Conservation (phyloP, 192 early-diverging fungal genomes). For the Lobulomyces angularis region DNA sequence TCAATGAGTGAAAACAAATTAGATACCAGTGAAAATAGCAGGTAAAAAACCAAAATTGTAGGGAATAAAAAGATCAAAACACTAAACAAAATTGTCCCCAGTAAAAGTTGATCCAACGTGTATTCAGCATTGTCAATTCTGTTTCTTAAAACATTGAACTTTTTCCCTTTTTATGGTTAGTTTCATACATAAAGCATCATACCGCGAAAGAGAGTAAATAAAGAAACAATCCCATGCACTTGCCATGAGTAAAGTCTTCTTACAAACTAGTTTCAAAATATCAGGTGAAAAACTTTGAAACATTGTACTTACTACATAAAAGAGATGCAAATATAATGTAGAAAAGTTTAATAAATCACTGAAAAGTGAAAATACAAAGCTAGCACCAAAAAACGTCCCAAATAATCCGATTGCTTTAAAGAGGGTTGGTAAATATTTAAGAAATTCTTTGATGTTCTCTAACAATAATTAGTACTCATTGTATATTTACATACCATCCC, state of each 20-base stretch:
- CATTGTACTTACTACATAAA: too few relatives aligned
- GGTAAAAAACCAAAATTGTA: slow-evolving; percentile 85
- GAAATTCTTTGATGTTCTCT: slow-evolving; percentile 6
- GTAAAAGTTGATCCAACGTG: slow-evolving; percentile 82
- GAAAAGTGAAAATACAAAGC: slow-evolving; percentile 70
- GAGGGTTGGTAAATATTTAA: slow-evolving; percentile 34
- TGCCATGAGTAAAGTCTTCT: slow-evolving; percentile 91
- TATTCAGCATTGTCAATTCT: slow-evolving; percentile 90
- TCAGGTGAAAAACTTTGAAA: too few relatives aligned
- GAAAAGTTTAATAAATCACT: slow-evolving; percentile 73
- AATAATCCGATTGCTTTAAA: slow-evolving; percentile 59
- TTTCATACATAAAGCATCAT: slow-evolving; percentile 15
- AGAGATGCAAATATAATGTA: slow-evolving; percentile 87
- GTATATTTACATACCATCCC: slow-evolving; percentile 47
- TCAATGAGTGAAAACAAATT: neutral
- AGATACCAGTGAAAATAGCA: slow-evolving; percentile 69
- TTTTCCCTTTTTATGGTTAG: slow-evolving; percentile 42
- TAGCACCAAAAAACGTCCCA: slow-evolving; percentile 70
- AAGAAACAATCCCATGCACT: slow-evolving; percentile 62
- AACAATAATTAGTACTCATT: neutral
- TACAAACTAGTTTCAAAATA: too few relatives aligned
- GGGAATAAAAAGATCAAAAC: slow-evolving; percentile 90
- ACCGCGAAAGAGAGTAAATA: slow-evolving; percentile 89
- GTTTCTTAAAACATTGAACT: slow-evolving; percentile 73
- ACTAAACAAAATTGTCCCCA: slow-evolving; percentile 89